Evolutionary conservation across 108 stramenopile species (phyloP), one percentile per base, ranked within the genome.

Genomic region (Discostella pseudostelligera): DNA sequence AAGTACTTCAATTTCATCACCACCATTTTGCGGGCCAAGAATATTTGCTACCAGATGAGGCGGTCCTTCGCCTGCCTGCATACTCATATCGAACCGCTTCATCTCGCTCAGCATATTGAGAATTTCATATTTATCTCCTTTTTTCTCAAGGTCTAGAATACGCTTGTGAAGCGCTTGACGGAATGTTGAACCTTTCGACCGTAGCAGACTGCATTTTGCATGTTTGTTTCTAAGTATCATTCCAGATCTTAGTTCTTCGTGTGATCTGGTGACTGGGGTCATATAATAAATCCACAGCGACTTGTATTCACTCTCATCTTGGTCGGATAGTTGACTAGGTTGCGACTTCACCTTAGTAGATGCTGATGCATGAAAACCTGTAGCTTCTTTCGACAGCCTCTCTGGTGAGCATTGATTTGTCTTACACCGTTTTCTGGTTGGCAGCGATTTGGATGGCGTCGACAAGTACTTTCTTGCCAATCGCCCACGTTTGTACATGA

Each of bases 221-320:
- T 0, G 35, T 49, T 39, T 68, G 35, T 48, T 35, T 58, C 67
- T 45, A 46, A 68, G 19, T 7, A 39, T 20, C 57, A 68, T 68
- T 22, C 67, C 67, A 14, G 45, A 22, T 4, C 55, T 28, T 6
- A 68, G 67, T 32, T 68, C 67, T 45, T 68, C 67, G 45, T 68
- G 48, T 24, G 49, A 11, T 45, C 67, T 20, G 3, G 48, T 20
- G 28, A 28, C 21, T 1, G 67, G 67, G n/a, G 36, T 7, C 44
- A 68, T 55, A n/a, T 68, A 68, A 24, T 49, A 26, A 2, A 59
- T 36, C 35, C 43, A 48, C 9, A 68, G 47, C 0, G 25, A 1
- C 8, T 48, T 46, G 22, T 59, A 68, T 8, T 68, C 67, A 17
- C 50, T 53, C 37, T 65, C 63, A 8, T 21, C 21, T 14, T 13